Conservation (phyloP, 176 grass and related monocot species). For the Oryza glaberrima region DNA sequence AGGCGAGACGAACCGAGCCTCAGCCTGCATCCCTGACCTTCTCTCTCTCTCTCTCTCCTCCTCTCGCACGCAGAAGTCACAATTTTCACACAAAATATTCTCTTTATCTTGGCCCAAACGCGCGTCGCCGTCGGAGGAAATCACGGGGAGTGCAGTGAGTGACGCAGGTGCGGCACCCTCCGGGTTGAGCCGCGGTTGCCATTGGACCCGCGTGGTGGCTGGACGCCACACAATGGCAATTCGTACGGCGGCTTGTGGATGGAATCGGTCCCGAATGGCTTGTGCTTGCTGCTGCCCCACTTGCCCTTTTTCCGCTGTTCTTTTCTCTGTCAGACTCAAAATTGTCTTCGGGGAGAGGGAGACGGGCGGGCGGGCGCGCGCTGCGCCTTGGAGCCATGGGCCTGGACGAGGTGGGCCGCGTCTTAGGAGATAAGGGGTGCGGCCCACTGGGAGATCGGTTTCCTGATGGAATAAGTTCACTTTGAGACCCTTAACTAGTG, state of each 20-base stretch:
- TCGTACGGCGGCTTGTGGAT: not conserved
- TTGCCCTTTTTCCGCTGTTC: not conserved
- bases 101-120: conserved; percentile 31
- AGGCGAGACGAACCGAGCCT: conserved; percentile 54
- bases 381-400: too few relatives aligned
- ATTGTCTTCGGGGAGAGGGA: not conserved
- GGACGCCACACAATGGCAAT: conserved; percentile 38
- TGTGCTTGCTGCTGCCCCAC: not conserved
- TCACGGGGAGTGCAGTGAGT: conserved; percentile 21
- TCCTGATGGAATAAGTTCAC: too few relatives aligned
- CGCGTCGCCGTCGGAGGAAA: conserved; percentile 37
- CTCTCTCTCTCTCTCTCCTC: not conserved
- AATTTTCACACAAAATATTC: not conserved
- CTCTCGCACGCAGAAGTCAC: not conserved
- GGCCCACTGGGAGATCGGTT: too few relatives aligned
- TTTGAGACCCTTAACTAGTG: too few relatives aligned
- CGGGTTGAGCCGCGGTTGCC: conserved; percentile 30
- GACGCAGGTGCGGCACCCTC: conserved; percentile 33
- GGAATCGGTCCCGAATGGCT: not conserved
- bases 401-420: too few relatives aligned
- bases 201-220: not conserved
- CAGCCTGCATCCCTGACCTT: conserved; percentile 43
- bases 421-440: too few relatives aligned
- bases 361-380: too few relatives aligned
- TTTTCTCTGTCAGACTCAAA: not conserved